phyloP scores from a whole-genome alignment of 495 filamentous ascomycete species.

The Talaromyces wortmannii region DNA sequence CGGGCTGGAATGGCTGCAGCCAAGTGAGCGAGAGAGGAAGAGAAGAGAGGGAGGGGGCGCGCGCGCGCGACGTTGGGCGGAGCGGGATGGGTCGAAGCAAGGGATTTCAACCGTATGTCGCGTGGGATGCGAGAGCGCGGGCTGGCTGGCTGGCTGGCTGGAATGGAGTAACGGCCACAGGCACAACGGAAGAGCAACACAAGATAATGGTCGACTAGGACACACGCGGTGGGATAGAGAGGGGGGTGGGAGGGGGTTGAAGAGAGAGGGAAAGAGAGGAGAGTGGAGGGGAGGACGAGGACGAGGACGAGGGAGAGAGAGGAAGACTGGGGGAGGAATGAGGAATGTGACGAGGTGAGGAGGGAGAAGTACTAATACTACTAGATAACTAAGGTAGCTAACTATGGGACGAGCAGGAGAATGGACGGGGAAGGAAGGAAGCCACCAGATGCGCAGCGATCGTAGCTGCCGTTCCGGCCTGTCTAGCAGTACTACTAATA shows the following conservation, averaged over 20 bases:
- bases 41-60: too few species aligned
- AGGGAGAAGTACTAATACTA: not conserved
- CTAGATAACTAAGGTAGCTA: not conserved
- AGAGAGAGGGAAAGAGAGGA: not conserved
- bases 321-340: not conserved
- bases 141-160: too few species aligned
- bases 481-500: too few species aligned
- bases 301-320: not conserved
- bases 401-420: not conserved
- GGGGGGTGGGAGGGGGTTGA: not conserved
- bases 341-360: constrained; percentile 2
- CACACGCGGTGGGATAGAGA: not conserved
- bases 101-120: not conserved
- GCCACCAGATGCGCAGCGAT: not conserved
- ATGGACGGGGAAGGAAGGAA: not conserved
- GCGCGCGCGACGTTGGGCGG: not conserved
- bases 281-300: not conserved
- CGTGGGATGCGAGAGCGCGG: not conserved
- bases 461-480: not conserved
- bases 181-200: too few species aligned
- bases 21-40: too few species aligned
- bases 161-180: too few species aligned
- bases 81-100: not conserved
- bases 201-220: not conserved
- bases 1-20: not conserved